Percentiles rank a stretch among this genome's conserved stretches.
These are phyloP conservation scores for Canavalia ensiformis DNA, from an alignment of 306 rosid genomes.

Conservation along the genomic window DNA sequence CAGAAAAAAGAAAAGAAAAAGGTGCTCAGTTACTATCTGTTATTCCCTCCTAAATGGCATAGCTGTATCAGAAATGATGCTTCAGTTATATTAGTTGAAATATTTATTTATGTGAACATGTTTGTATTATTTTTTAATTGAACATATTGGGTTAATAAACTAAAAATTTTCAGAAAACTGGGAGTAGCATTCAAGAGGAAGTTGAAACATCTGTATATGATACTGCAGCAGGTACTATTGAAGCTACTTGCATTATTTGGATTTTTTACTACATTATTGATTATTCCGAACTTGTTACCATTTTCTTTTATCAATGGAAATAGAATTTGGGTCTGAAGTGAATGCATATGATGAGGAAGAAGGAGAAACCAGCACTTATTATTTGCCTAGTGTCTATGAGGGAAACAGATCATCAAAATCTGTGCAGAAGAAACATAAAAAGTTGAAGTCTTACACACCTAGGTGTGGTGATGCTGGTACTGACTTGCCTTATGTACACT, in stretches of 20 bases:
- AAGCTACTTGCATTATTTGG: conserved; percentile 18
- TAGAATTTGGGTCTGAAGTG: conserved; percentile 69
- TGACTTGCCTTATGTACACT: conserved; percentile 67
- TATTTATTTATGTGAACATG: neutral
- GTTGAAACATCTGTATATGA: conserved; percentile 75
- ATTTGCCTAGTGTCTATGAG: conserved; percentile 65
- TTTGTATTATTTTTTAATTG: neutral
- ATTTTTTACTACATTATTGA: conserved; percentile 35
- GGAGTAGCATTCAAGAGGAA: conserved; percentile 75
- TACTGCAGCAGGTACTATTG: conserved; percentile 67
- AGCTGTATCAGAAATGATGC: neutral
- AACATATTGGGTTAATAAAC: conserved; percentile 18
- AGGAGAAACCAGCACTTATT: conserved; percentile 71
- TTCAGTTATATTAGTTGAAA: conserved; percentile 12
- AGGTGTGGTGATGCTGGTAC: conserved; percentile 66
- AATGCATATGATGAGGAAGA: conserved; percentile 75
- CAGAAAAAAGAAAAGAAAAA: neutral
- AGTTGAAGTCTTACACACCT: conserved; percentile 54
- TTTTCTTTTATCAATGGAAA: conserved; percentile 33
- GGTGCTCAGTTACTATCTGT: neutral
- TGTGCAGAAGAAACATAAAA: conserved; percentile 64
- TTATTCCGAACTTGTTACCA: conserved; percentile 41
- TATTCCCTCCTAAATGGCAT: neutral
- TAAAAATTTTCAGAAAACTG: conserved; percentile 70
- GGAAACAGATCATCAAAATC: conserved; percentile 66